Evolutionary conservation across 768 basidiomycete genomes (phyloP), one percentile per base, ranked within the genome.

Genomic region (Gymnopilus junonius): DNA sequence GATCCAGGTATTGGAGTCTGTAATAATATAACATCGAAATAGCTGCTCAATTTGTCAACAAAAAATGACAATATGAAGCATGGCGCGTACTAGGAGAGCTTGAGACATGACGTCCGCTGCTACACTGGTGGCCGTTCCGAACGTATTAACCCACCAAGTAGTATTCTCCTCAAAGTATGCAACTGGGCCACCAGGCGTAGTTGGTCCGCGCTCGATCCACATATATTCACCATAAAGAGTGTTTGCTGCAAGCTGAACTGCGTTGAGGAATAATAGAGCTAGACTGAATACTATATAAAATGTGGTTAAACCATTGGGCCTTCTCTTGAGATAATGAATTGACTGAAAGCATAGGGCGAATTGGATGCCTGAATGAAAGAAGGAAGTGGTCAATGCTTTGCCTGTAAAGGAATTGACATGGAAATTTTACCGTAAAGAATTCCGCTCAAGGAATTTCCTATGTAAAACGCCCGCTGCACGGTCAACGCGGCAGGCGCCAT

Each of bases 381-480:
- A 51, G 27, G 10, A 20, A n/a, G 1, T 6, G 4, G 17, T 42
- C 17, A 27, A 27, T 25, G n/a, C 20, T 29, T 15, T 31, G n/a
- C n/a, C n/a, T n/a, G n/a, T n/a, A n/a, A n/a, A n/a, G n/a, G n/a
- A n/a, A n/a, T n/a, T n/a, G n/a, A n/a, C n/a, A n/a, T n/a, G n/a
- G n/a, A n/a, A n/a, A n/a, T n/a, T n/a, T n/a, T 50, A 63, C 61
- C 61, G 32, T 50, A 58, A 20, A 63, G 56, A 14, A 63, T 63
- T 8, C 14, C 46, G n/a, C 57, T 57, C 2, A 63, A 43, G 10
- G 51, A n/a, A 48, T 63, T 55, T 53, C 57, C 62, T 29, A 63
- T 57, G 37, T 63, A 63, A 11, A 63, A 42, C 17, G 62, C 39
- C n/a, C 58, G 62, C 31, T 63, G 48, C 2, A 46, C 11, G 25